Base-by-base conservation (phyloP, 495 filamentous ascomycete genomes). In the Darksidea phi region DNA sequence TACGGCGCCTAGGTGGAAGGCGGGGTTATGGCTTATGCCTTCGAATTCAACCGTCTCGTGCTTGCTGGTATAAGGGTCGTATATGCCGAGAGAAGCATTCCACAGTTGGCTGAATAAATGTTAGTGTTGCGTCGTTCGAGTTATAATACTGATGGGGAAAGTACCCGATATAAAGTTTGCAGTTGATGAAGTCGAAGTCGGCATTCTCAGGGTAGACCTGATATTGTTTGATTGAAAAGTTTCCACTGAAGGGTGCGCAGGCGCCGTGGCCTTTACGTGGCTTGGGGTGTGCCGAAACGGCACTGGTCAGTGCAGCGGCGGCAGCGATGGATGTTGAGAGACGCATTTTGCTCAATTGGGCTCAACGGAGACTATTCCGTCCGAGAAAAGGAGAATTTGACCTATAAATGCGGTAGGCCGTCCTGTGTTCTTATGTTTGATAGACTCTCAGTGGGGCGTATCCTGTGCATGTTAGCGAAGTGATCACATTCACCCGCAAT, bases 31-130 rank as follows among this genome's bases (percentile, higher is more conserved):
- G n/a, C 10, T 11, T 11, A 66, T 66, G 57, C 46, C 46, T 15
- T 34, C 43, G 25, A 61, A 61, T 38, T 61, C 58, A 25, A 66
- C 25, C 37, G 28, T 62, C 13, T 57, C 45, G 23, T 62, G 52
- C 7, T 24, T 18, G 26, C 32, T 2, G 17, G 52, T 58, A 28
- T 55, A 66, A 20, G 63, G 63, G 52, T 66, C 63, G 45, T 66
- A 61, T 49, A 66, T 61, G 17, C 57, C 63, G 28, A 66, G 61
- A 24, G 61, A 64, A 23, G 61, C 61, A 42, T 64, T 64, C 61
- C 61, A 64, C 18, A 64, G 47, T 59, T 64, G 61, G 21, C 61
- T 64, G 24, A 10, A n/a, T 32, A 23, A 36, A 18, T n/a, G 37
- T 28, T 15, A 37, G 54, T 47, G 28, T 55, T 34, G 51, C 43